These are phyloP conservation scores for Astathelohania contejeani DNA, from an alignment of 371 early-diverging fungal genomes.

Conservation along the genomic window DNA sequence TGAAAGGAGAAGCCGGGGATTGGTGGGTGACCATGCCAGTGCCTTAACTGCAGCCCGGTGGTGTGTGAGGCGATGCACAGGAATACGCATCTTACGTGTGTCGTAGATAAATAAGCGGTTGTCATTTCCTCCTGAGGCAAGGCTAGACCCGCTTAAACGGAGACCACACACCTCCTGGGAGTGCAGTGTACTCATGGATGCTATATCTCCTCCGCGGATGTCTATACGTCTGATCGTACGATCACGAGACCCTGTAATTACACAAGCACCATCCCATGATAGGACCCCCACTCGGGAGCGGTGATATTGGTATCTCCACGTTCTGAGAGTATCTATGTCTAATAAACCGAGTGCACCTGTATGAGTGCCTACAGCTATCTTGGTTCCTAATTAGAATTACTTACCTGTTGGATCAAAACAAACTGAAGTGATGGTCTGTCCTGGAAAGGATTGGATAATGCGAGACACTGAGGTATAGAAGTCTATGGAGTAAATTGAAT, in stretches of 20 bases:
- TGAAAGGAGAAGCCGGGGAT: slow-evolving; percentile 31
- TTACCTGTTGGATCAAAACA: slow-evolving; percentile 24
- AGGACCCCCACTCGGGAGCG: slow-evolving; percentile 49
- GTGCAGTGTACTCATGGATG: slow-evolving; percentile 22
- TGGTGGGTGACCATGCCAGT: slow-evolving; percentile 36
- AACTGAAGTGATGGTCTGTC: slow-evolving; percentile 34
- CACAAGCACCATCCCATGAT: slow-evolving; percentile 23
- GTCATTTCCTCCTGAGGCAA: slow-evolving; percentile 53
- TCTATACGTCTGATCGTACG: slow-evolving; percentile 47
- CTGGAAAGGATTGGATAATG: slow-evolving; percentile 17
- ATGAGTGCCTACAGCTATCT: slow-evolving; percentile 7
- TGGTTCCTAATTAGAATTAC: slow-evolving; percentile 31
- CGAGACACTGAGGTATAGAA: slow-evolving; percentile 33
- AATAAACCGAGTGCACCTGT: slow-evolving; percentile 27
- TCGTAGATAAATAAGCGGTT: slow-evolving; percentile 50
- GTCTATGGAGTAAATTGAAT: slow-evolving; percentile 42
- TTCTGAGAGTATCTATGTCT: slow-evolving; percentile 20
- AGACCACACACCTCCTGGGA: slow-evolving; percentile 52
- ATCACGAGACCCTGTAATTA: slow-evolving; percentile 50
- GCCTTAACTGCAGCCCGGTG: slow-evolving; percentile 53
- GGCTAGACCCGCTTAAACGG: slow-evolving; percentile 19
- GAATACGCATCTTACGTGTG: slow-evolving; percentile 10
- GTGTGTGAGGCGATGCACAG: slow-evolving; percentile 12
- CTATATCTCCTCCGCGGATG: slow-evolving; percentile 18
- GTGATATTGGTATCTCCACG: slow-evolving; percentile 23